Evolutionary conservation across 805 yeast species (phyloP), one percentile per base, ranked within the genome.

Genomic region (Jamesozyma rosinii): DNA sequence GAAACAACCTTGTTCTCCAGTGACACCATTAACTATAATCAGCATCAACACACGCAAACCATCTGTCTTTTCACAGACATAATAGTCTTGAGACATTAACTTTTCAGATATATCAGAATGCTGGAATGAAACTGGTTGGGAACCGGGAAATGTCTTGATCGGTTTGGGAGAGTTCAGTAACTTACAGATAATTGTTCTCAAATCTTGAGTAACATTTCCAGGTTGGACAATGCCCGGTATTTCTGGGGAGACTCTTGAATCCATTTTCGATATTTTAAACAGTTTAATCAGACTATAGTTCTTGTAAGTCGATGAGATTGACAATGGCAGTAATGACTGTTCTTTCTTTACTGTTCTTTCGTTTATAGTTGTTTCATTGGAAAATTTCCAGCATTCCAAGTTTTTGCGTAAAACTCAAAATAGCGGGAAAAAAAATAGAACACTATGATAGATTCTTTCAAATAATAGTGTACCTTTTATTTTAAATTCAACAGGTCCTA

Each of bases 41-140:
- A 83, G 72, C 70, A 92, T 69, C 42, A 92, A 67, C 45, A 94
- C 87, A 42, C 99, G 70, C 39, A 90, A 67, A 0, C 99, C 99
- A 64, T 92, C 98, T 0, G 92, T 77, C 60, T 92, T 92, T 57
- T 92, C 99, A 66, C 98, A 94, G 0, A 92, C 98, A 51, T 79
- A 81, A 58, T 89, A 92, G 55, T 94, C 97, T 45, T 80, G 79
- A 3, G 71, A 65, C 57, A 73, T 59, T 38, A 92, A 66, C 29
- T 79, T 76, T 38, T 77, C 76, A 3, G 60, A 60, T 20, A 92
- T 68, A 64, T 90, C 96, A 29, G 72, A 67, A 43, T 86, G 71
- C 35, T 84, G 80, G 58, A 92, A 89, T 21, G 95, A 85, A 2
- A 90, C 85, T 0, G 99, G 99, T 64, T 94, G 98, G 1, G 96